Conservation (phyloP, 441 rosid genomes). For the Populus hybrid region DNA sequence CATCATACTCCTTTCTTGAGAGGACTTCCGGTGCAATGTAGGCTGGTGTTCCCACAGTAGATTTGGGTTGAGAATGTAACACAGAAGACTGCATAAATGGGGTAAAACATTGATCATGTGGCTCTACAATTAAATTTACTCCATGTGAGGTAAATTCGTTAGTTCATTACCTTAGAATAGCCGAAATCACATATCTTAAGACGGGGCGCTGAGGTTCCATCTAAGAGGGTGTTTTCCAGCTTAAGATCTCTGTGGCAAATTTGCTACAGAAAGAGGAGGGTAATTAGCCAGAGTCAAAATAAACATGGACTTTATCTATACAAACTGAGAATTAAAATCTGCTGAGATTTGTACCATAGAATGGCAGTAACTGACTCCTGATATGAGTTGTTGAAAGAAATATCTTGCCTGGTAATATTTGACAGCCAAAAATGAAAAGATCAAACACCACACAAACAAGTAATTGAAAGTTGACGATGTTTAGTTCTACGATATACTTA, state of each 20-base stretch:
- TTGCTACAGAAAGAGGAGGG: slow-evolving; percentile 39
- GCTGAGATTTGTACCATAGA: slow-evolving; percentile 49
- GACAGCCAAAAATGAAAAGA: not conserved
- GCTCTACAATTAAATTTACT: not conserved
- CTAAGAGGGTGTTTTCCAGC: slow-evolving; percentile 81
- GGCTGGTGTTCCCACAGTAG: slow-evolving; percentile 76
- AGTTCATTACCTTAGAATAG: slow-evolving; percentile 59
- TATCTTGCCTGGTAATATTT: slow-evolving; percentile 56
- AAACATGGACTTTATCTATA: not conserved
- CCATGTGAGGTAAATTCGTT: not conserved
- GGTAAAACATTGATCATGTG: slow-evolving; percentile 1
- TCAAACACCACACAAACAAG: not conserved
- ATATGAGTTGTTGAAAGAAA: slow-evolving; percentile 84
- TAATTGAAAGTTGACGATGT: no score
- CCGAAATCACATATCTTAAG: slow-evolving; percentile 92
- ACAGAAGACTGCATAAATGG: slow-evolving; percentile 44
- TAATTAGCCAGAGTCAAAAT: not conserved
- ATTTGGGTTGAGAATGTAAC: slow-evolving; percentile 72
- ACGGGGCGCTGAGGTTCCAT: slow-evolving; percentile 65
- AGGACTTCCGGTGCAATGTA: slow-evolving; percentile 71
- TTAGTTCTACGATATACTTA: not conserved
- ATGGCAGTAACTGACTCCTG: slow-evolving; percentile 91
- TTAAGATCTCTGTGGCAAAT: slow-evolving; percentile 90
- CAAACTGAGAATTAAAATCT: not conserved
- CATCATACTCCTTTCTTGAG: slow-evolving; percentile 55